Conservation (phyloP, 1,284 basidiomycete genomes). For the Ganoderma lingzhi region DNA sequence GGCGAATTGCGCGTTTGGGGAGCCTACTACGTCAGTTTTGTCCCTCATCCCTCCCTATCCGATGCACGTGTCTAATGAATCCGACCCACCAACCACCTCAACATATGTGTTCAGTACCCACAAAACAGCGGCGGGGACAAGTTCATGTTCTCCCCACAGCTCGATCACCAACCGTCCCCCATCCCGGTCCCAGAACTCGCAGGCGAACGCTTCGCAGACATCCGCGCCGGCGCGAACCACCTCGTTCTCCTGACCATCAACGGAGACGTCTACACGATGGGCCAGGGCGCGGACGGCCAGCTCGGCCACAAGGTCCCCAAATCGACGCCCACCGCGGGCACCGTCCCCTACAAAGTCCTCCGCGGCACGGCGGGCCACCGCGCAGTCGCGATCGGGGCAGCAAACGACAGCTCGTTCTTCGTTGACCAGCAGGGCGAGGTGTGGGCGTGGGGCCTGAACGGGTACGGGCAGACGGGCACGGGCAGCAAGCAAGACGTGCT, state of each 20-base stretch:
- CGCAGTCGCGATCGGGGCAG: constrained; percentile 81
- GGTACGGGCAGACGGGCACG: constrained; percentile 72
- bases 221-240: constrained; percentile 88
- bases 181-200: constrained; percentile 71
- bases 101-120: neutral
- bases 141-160: constrained; percentile 66
- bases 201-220: constrained; percentile 40
- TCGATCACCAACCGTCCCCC: constrained; percentile 70
- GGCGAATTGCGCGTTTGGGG: constrained; percentile 92
- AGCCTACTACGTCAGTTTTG: constrained; percentile 80
- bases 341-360: constrained; percentile 83
- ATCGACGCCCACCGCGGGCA: constrained; percentile 86
- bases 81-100: neutral
- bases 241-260: constrained; percentile 86
- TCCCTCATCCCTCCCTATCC: neutral
- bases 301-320: constrained; percentile 88
- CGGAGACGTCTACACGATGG: constrained; percentile 88
- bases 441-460: constrained; percentile 93
- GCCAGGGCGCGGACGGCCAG: constrained; percentile 87
- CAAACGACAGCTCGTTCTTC: constrained; percentile 88
- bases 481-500: constrained; percentile 63
- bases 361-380: constrained; percentile 72
- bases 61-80: constrained; percentile 8
- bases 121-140: constrained; percentile 11
- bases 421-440: constrained; percentile 83